A percentile compares a stretch with the other conserved stretches of the same genome.
These are phyloP conservation scores for Xylariaceae sp. DNA, from an alignment of 2,329 filamentous ascomycete genomes.

Conservation along the genomic window DNA sequence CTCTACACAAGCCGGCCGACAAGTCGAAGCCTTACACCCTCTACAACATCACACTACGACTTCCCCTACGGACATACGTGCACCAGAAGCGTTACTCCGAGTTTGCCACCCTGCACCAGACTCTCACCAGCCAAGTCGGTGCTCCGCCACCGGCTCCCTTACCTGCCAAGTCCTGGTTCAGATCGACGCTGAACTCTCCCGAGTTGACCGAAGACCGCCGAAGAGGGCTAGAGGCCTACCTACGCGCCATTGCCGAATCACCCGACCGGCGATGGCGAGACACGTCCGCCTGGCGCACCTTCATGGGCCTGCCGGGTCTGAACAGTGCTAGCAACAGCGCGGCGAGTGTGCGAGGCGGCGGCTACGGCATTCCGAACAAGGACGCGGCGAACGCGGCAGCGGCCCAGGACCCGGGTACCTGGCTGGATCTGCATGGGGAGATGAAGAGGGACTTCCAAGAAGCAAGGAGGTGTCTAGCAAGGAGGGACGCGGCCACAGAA, in stretches of 20 bases:
- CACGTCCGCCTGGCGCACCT: conserved; percentile 65
- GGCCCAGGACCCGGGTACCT: conserved; percentile 58
- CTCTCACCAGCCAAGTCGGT: conserved; percentile 56
- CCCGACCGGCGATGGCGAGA: conserved; percentile 74
- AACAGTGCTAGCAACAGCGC: conserved; percentile 44
- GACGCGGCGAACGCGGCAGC: conserved; percentile 36
- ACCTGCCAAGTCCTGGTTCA: conserved; percentile 72
- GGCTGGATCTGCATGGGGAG: conserved; percentile 71
- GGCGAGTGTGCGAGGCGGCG: conserved; percentile 42
- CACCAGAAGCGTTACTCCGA: conserved; percentile 80
- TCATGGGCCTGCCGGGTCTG: conserved; percentile 61
- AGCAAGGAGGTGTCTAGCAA: conserved; percentile 59
- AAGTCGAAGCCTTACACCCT: conserved; percentile 65
- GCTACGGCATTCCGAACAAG: conserved; percentile 26
- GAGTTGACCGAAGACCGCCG: conserved; percentile 68
- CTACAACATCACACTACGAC: conserved; percentile 72
- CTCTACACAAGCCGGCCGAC: conserved; percentile 42
- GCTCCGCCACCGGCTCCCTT: conserved; percentile 60
- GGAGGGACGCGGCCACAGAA: conserved; percentile 56
- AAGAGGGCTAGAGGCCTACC: conserved; percentile 61
- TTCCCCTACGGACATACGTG: conserved; percentile 70
- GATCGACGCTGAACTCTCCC: conserved; percentile 63
- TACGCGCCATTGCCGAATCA: conserved; percentile 64
- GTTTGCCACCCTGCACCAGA: conserved; percentile 61
- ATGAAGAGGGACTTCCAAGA: conserved; percentile 67